Conservation (phyloP, 768 basidiomycete species). For the Termitomyces sp. region DNA sequence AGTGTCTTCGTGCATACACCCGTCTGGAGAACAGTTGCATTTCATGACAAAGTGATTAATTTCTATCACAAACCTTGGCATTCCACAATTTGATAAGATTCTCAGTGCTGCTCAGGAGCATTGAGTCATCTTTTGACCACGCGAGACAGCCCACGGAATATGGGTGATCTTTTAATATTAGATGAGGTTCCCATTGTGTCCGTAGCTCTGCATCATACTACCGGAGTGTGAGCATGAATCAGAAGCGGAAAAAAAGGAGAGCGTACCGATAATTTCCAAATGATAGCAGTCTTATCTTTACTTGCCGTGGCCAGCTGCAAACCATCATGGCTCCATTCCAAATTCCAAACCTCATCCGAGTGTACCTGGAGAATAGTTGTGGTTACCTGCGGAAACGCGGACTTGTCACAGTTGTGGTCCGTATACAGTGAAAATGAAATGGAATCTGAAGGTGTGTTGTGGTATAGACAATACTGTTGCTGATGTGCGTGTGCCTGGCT, state of each 20-base stretch:
- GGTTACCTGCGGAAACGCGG: conserved; percentile 80
- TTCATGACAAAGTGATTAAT: not conserved
- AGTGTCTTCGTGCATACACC: conserved; percentile 67
- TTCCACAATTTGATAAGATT: conserved; percentile 87
- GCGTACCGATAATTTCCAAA: conserved; percentile 84
- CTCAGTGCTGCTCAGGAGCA: conserved; percentile 83
- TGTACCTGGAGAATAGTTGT: conserved; percentile 86
- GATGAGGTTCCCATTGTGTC: conserved; percentile 54
- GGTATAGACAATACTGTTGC: conserved; percentile 79
- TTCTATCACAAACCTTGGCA: conserved; percentile 55
- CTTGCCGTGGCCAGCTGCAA: conserved; percentile 81
- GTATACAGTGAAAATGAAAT: conserved; percentile 76
- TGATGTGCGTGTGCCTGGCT: conserved; percentile 84
- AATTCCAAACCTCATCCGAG: conserved; percentile 91
- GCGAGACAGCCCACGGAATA: conserved; percentile 79
- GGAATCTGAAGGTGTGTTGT: conserved; percentile 62
- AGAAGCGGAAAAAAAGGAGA: conserved; percentile 2
- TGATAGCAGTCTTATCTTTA: conserved; percentile 82
- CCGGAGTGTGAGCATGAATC: not conserved
- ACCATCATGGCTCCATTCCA: conserved; percentile 95
- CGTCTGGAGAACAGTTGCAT: conserved; percentile 44
- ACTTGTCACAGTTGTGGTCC: conserved; percentile 81
- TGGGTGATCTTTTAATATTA: conserved; percentile 70
- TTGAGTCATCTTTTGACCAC: conserved; percentile 89
- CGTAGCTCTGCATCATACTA: conserved; percentile 23